A percentile compares a stretch with the other conserved stretches of the same genome.
phyloP scores from a whole-genome alignment of 2,329 filamentous ascomycete species.

The Fusarium sp. region DNA sequence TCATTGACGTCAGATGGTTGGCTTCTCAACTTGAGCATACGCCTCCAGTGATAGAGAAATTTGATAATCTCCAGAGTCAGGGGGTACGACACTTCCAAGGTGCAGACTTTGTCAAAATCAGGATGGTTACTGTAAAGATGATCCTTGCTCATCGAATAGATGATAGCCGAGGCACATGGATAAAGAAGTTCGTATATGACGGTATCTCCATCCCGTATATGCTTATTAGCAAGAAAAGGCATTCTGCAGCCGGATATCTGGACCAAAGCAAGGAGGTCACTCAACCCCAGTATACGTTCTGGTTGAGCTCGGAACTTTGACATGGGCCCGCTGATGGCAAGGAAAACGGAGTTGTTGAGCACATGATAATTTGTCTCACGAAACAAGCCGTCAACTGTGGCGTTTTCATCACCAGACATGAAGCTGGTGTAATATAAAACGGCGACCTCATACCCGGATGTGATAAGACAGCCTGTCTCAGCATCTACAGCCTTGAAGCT shows the following conservation, averaged over 20 bases:
- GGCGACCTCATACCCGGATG: constrained; percentile 12
- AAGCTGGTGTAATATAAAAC: neutral
- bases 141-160: neutral
- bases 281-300: neutral
- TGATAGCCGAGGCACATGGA: neutral
- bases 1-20: neutral
- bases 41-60: constrained; percentile 19
- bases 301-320: neutral
- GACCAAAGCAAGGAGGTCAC: constrained; percentile 2
- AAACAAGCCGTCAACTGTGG: neutral
- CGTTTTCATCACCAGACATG: neutral
- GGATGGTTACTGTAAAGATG: constrained; percentile 7
- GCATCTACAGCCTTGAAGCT: constrained; percentile 1
- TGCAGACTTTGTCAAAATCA: neutral
- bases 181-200: constrained; percentile 10
- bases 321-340: constrained; percentile 10
- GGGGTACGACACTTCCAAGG: neutral
- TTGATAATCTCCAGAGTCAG: neutral
- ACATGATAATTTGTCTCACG: neutral
- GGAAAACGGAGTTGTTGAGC: neutral
- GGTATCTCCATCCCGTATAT: neutral
- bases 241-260: constrained; percentile 2
- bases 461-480: constrained; percentile 11
- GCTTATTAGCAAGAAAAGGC: constrained; percentile 7
- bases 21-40: neutral